Conservation (phyloP, 2,329 filamentous ascomycete species). For the Phialophora tarda region DNA sequence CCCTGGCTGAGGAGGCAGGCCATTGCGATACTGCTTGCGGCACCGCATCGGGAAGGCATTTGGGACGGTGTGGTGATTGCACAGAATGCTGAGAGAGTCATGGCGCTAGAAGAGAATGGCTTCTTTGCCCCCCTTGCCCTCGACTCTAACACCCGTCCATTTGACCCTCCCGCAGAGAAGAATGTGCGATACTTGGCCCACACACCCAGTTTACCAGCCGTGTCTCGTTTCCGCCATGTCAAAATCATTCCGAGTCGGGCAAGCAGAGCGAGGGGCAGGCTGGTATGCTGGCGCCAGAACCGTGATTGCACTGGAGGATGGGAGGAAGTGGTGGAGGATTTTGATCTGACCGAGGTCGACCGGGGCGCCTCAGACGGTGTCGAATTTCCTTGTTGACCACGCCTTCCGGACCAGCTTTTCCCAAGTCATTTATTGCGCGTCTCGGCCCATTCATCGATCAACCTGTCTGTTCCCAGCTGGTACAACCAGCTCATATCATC, state of each 20-base stretch:
- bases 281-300: conserved; percentile 5
- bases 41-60: conserved; percentile 7
- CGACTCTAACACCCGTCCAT: neutral
- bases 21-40: conserved; percentile 1
- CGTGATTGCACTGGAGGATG: neutral
- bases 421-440: neutral
- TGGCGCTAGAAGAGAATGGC: conserved; percentile 4
- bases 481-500: conserved; percentile 55
- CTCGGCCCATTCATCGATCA: conserved; percentile 43
- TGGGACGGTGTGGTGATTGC: conserved; percentile 12
- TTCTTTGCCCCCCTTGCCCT: conserved; percentile 6
- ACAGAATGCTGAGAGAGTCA: conserved; percentile 5
- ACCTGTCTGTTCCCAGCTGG: conserved; percentile 47
- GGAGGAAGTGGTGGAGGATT: conserved; percentile 13
- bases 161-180: conserved; percentile 8
- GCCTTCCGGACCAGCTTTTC: neutral
- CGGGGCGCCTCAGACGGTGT: neutral
- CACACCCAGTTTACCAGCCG: neutral
- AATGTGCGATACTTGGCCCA: neutral
- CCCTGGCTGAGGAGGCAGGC: conserved; percentile 24
- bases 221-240: conserved; percentile 12
- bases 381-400: neutral
- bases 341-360: conserved; percentile 1
- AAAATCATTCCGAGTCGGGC: neutral
- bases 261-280: neutral